Evolutionary conservation across 371 early-diverging fungal genomes (phyloP).

Genomic region (Mortierella sp.): DNA sequence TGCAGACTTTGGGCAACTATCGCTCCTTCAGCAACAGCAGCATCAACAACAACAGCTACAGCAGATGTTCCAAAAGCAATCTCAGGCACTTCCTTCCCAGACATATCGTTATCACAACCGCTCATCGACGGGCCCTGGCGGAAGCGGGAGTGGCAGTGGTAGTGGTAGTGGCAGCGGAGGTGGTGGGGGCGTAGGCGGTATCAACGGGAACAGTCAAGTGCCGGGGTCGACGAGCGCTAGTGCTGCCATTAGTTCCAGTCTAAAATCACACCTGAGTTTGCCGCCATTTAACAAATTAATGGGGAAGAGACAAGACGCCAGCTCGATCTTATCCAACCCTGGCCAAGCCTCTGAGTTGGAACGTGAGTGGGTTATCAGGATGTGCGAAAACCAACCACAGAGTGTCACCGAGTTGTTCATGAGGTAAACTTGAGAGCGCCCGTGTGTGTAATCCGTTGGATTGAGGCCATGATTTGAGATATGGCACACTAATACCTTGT

Average conservation of each 20-base stretch:
- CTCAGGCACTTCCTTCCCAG: constrained; percentile 39
- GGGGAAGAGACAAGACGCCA: constrained; percentile 50
- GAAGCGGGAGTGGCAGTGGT: constrained; percentile 10
- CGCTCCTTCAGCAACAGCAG: constrained; percentile 31
- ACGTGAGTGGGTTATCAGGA: constrained; percentile 62
- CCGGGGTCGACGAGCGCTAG: constrained; percentile 23
- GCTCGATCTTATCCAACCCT: constrained; percentile 64
- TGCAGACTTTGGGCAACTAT: constrained; percentile 44
- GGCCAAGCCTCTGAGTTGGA: constrained; percentile 63
- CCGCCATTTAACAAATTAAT: constrained; percentile 21
- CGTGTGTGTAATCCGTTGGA: neutral
- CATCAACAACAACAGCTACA: constrained; percentile 37
- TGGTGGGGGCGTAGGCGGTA: neutral
- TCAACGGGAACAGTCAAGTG: constrained; percentile 10
- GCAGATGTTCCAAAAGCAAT: constrained; percentile 26
- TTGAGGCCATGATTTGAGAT: neutral
- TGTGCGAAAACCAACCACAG: constrained; percentile 66
- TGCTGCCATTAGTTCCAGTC: constrained; percentile 34
- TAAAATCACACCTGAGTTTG: constrained; percentile 41
- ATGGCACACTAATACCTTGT: neutral
- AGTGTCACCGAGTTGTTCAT: constrained; percentile 73
- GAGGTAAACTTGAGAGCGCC: constrained; percentile 42
- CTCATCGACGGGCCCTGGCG: constrained; percentile 39
- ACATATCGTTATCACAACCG: constrained; percentile 54
- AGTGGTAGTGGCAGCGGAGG: neutral